These are phyloP conservation scores for Fraxinus dipetala DNA, from an alignment of 305 asterid species.

Conservation along the genomic window DNA sequence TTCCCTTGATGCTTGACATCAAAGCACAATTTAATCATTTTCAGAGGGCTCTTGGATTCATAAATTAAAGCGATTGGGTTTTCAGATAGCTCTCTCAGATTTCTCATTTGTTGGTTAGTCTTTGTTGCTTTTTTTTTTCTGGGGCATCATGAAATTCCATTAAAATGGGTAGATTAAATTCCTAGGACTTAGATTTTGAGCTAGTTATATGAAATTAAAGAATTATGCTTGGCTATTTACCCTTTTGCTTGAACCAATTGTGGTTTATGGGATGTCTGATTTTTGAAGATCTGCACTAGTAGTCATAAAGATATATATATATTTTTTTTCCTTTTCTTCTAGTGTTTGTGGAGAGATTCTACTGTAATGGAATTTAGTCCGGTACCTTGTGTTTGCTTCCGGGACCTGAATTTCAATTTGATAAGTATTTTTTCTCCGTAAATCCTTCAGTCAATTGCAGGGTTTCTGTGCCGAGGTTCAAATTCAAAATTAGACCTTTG, in stretches of 20 bases:
- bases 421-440: background rate
- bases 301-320: background rate
- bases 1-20: conserved; percentile 91
- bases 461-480: background rate
- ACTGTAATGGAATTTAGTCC: conserved; percentile 3
- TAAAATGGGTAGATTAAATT: background rate
- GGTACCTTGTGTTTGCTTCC: background rate
- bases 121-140: conserved; percentile 28
- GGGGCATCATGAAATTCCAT: conserved; percentile 15
- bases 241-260: conserved; percentile 3
- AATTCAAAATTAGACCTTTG: background rate
- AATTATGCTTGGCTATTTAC: conserved; percentile 1
- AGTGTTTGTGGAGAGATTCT: conserved; percentile 8
- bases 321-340: background rate
- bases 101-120: conserved; percentile 40
- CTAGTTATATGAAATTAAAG: background rate
- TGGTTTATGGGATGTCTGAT: background rate
- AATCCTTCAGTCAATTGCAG: background rate
- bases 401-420: background rate
- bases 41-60: conserved; percentile 27
- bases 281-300: conserved; percentile 15
- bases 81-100: conserved; percentile 29
- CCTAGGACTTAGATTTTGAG: background rate
- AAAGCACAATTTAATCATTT: conserved; percentile 63
- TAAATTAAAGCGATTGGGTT: conserved; percentile 29